Evolutionary conservation across 306 rosid species (phyloP), one percentile per base, ranked within the genome.

Genomic region (Vigna unguiculata): DNA sequence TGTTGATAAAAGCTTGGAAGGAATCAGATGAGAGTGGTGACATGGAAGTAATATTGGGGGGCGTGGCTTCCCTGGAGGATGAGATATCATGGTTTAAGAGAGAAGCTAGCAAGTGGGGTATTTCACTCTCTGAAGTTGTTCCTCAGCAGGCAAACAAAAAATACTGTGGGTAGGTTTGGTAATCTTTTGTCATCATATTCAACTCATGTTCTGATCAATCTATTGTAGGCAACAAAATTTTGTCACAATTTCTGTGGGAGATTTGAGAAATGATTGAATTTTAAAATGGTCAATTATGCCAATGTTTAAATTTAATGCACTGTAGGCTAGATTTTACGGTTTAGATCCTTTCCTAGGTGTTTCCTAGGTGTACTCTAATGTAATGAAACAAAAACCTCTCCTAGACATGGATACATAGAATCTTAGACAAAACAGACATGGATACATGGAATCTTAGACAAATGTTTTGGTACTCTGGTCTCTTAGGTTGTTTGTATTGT

Each of bases 31-130:
- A 82, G 1, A 21, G 24, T 43, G 51, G 68, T 17, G 98, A 92
- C 54, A 60, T 89, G 83, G 97, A 95, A 47, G 76, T 89, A 7
- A 78, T 92, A 13, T 74, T 90, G 71, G 74, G 83, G 15, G 88
- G 97, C 12, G 10, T 95, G 78, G 89, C 91, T 72, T 80, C 88
- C 77, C 70, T 95, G 19, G 75, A 72, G 32, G 93, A 92, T 66
- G 98, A 95, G 69, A 66, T 92, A 7, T 79, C 79, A 0, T 90
- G 98, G 98, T 92, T 95, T 58, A 89, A 89, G 79, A 83, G 52
- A 14, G 93, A 95, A 81, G 90, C 96, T 28, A 28, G 77, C 49
- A 89, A 84, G 46, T 89, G 92, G 89, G 89, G 71, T 16, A 63
- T 92, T 74, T 11, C 71, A 20, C 86, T 90, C 32, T 78, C 88